Evolutionary conservation across 495 filamentous ascomycete species (phyloP).

Genomic region (Rostrohypoxylon terebratum): DNA sequence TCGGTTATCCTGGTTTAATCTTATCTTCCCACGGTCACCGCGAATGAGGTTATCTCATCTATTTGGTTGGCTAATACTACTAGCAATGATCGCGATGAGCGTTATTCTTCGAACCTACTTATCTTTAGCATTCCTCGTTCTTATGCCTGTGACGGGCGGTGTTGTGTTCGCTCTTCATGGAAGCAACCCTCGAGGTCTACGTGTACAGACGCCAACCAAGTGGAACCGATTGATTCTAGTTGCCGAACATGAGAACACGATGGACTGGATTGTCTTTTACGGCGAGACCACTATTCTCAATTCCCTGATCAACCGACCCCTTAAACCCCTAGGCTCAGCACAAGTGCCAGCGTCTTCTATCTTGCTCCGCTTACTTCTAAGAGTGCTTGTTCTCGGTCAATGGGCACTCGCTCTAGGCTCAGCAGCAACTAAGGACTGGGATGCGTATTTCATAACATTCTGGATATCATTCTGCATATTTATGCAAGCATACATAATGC

Average conservation of each 20-base stretch:
- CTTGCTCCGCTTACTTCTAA: background rate
- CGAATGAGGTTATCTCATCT: background rate
- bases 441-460: constrained; percentile 6
- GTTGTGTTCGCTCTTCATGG: background rate
- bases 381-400: background rate
- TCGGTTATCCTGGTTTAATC: background rate
- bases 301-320: constrained; percentile 1
- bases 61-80: background rate
- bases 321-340: background rate
- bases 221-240: constrained; percentile 1
- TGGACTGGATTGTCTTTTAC: constrained; percentile 2
- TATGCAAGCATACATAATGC: constrained; percentile 4
- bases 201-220: background rate
- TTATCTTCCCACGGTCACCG: background rate
- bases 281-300: constrained; percentile 1
- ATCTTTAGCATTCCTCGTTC: background rate
- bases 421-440: constrained; percentile 5
- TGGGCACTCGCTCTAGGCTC: background rate
- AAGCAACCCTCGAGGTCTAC: constrained; percentile 4
- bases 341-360: background rate
- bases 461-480: constrained; percentile 2
- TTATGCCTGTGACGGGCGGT: constrained; percentile 3
- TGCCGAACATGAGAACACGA: constrained; percentile 4
- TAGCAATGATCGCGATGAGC: background rate
- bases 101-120: constrained; percentile 5